Evolutionary conservation across 805 yeast genomes (phyloP).

Genomic region (Priceomyces carsonii): DNA sequence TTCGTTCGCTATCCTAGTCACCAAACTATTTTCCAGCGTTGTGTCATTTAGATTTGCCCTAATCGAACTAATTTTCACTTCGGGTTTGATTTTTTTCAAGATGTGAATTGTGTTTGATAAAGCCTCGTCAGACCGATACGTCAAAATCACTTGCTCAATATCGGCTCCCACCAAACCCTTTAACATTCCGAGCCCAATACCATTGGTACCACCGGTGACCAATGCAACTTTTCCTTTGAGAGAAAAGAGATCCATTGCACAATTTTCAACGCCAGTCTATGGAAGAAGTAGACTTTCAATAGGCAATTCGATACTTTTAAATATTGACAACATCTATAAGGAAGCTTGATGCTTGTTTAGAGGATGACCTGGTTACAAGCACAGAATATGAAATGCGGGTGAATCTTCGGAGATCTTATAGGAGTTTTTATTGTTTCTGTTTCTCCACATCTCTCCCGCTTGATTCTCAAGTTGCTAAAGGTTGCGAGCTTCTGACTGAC

Average conservation of each 20-base stretch:
- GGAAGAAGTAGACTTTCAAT: no score
- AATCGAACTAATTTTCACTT: slow-evolving; percentile 21
- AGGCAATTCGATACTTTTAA: no score
- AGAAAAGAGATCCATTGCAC: slow-evolving; percentile 35
- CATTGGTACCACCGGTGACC: slow-evolving; percentile 58
- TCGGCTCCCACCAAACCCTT: slow-evolving; percentile 56
- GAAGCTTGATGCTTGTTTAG: no score
- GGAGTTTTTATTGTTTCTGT: no score
- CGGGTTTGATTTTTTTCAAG: slow-evolving; percentile 20
- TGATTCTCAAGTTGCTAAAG: no score
- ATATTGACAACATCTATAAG: no score
- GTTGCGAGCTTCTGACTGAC: no score
- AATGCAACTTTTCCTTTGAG: slow-evolving; percentile 42
- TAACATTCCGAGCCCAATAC: slow-evolving; percentile 57
- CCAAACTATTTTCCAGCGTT: slow-evolving; percentile 23
- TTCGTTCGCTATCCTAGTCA: slow-evolving; percentile 24
- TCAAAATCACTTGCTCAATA: slow-evolving; percentile 31
- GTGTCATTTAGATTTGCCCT: slow-evolving; percentile 24
- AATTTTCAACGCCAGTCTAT: no score
- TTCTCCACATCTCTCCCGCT: no score
- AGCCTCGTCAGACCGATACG: slow-evolving; percentile 35
- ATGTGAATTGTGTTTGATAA: slow-evolving; percentile 26
- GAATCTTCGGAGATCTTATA: no score
- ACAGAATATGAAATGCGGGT: no score
- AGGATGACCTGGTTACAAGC: no score